Conservation (phyloP, 306 rosid species). For the Cicer pinnatifidum region DNA sequence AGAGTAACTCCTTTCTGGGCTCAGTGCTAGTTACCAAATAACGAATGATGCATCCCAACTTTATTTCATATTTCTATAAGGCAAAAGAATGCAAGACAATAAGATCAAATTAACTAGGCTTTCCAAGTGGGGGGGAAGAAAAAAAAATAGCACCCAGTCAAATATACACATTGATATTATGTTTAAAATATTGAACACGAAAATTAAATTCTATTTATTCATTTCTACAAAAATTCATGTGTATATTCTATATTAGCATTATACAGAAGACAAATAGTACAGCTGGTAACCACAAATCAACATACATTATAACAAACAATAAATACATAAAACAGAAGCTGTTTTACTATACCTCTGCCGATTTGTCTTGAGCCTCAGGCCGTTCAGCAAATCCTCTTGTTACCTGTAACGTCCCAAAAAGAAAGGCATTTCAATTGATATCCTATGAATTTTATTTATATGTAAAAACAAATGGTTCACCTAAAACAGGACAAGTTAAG, state of each 20-base stretch:
- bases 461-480: constrained; percentile 3
- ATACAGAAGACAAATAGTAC: not conserved
- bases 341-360: constrained; percentile 66
- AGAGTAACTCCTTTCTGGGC: not conserved
- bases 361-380: constrained; percentile 63
- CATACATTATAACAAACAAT: constrained; percentile 5
- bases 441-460: not conserved
- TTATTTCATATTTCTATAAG: constrained; percentile 5
- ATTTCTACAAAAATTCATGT: constrained; percentile 12
- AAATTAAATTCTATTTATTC: not conserved
- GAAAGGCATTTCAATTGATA: constrained; percentile 35
- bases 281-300: constrained; percentile 16
- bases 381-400: constrained; percentile 60
- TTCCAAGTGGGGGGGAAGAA: not conserved
- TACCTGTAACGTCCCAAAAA: constrained; percentile 55
- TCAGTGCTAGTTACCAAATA: constrained; percentile 9
- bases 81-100: constrained; percentile 8
- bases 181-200: constrained; percentile 9
- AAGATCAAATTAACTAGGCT: constrained; percentile 9
- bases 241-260: constrained; percentile 13
- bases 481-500: constrained; percentile 41
- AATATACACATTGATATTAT: not conserved
- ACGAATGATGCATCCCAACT: not conserved
- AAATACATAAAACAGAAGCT: not conserved
- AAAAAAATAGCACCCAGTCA: not conserved